phyloP scores from a whole-genome alignment of 75 land plant genomes.

The Larix kaempferi region DNA sequence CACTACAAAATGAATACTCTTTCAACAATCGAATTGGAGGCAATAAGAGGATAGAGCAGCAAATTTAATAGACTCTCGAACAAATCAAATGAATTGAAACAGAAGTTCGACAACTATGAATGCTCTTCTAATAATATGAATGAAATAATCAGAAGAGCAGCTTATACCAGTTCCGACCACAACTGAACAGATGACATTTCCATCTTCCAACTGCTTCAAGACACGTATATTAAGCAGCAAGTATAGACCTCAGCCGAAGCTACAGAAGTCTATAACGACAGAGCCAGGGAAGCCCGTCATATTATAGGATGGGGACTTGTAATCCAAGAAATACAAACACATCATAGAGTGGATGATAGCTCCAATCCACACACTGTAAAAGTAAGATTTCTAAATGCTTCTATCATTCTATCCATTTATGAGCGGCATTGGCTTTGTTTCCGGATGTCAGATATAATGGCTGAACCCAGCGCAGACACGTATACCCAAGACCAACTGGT shows the following conservation, averaged over 20 bases:
- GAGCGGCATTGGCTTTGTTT: too few relatives aligned
- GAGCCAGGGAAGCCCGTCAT: not conserved
- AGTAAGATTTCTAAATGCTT: too few relatives aligned
- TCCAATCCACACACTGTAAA: not conserved
- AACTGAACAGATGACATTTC: not conserved
- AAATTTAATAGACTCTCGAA: too few relatives aligned
- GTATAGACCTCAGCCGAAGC: not conserved
- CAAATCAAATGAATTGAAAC: too few relatives aligned
- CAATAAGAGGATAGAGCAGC: too few relatives aligned
- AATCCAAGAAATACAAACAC: not conserved
- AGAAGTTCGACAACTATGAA: too few relatives aligned
- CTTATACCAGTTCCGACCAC: constrained; percentile 1
- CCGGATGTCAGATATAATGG: too few relatives aligned
- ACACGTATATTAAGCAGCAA: too few relatives aligned
- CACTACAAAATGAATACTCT: too few relatives aligned
- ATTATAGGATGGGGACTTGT: not conserved
- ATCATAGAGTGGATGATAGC: not conserved
- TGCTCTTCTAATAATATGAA: too few relatives aligned
- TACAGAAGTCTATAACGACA: not conserved
- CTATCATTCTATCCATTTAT: too few relatives aligned
- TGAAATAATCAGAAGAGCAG: not conserved
- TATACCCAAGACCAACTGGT: not conserved
- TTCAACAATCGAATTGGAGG: too few relatives aligned
- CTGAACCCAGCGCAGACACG: not conserved
- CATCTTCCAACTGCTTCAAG: not conserved